Evolutionary conservation across 768 basidiomycete species (phyloP).

Genomic region (Sporobolomyces roseus): DNA sequence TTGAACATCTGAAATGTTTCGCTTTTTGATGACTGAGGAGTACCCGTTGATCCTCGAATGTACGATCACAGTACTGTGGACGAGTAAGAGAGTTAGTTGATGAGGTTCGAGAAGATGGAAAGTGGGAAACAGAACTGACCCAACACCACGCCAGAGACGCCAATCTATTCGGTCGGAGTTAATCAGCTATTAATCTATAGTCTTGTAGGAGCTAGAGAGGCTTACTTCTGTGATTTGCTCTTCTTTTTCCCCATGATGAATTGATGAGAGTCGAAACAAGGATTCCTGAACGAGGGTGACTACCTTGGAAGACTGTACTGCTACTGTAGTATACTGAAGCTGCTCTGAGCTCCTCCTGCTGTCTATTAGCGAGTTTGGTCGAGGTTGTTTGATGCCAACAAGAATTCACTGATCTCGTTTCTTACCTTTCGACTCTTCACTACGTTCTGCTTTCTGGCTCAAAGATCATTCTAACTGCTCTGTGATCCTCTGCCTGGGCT

Average conservation of each 20-base stretch:
- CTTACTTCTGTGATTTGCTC: constrained; percentile 30
- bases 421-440: too few relatives aligned
- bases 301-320: too few relatives aligned
- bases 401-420: too few relatives aligned
- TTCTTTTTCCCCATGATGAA: constrained; percentile 38
- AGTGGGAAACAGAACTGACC: constrained; percentile 6
- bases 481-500: too few relatives aligned
- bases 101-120: neutral
- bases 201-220: neutral
- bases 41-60: constrained; percentile 89
- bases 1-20: constrained; percentile 96
- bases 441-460: too few relatives aligned
- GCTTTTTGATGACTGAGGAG: constrained; percentile 99
- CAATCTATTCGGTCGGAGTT: constrained; percentile 15
- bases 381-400: too few relatives aligned
- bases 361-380: too few relatives aligned
- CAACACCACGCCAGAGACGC: constrained; percentile 40
- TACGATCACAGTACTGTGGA: constrained; percentile 69
- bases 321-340: too few relatives aligned
- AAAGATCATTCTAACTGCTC: too few relatives aligned
- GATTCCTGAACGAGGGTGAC: too few relatives aligned
- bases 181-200: neutral
- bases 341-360: too few relatives aligned
- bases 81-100: neutral
- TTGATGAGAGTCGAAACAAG: neutral